Evolutionary conservation across 2,329 filamentous ascomycete species (phyloP).

Genomic region (Aureobasidium sp.): DNA sequence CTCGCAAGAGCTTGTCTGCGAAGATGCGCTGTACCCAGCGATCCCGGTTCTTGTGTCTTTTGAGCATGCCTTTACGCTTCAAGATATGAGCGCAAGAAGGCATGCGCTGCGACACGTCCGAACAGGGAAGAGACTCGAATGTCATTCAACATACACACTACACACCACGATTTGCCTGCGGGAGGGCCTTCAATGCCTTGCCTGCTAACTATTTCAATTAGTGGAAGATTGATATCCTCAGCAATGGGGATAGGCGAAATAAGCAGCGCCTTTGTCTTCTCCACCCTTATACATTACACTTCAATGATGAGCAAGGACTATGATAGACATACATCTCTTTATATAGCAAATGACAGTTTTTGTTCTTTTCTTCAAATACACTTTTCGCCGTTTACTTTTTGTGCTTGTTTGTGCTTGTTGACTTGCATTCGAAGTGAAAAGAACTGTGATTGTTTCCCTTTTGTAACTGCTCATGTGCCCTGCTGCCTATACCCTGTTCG

Average conservation of each 20-base stretch:
- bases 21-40: background rate
- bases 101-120: background rate
- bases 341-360: background rate
- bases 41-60: background rate
- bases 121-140: background rate
- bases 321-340: slow-evolving; percentile 5
- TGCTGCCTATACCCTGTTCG: too few species aligned
- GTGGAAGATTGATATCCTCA: background rate
- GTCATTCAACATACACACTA: background rate
- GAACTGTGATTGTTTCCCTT: too few species aligned
- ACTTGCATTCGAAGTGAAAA: too few species aligned
- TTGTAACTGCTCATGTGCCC: too few species aligned
- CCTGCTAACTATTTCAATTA: slow-evolving; percentile 10
- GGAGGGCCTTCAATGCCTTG: slow-evolving; percentile 7
- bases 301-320: slow-evolving; percentile 6
- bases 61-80: background rate
- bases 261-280: slow-evolving; percentile 14
- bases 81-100: background rate
- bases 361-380: too few species aligned
- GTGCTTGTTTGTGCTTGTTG: too few species aligned
- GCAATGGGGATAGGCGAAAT: slow-evolving; percentile 1
- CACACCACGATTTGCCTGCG: slow-evolving; percentile 12
- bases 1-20: background rate
- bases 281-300: slow-evolving; percentile 3
- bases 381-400: too few species aligned